These are phyloP conservation scores for Verticillium dahliae DNA, from an alignment of 2,329 filamentous ascomycete genomes.

Conservation along the genomic window DNA sequence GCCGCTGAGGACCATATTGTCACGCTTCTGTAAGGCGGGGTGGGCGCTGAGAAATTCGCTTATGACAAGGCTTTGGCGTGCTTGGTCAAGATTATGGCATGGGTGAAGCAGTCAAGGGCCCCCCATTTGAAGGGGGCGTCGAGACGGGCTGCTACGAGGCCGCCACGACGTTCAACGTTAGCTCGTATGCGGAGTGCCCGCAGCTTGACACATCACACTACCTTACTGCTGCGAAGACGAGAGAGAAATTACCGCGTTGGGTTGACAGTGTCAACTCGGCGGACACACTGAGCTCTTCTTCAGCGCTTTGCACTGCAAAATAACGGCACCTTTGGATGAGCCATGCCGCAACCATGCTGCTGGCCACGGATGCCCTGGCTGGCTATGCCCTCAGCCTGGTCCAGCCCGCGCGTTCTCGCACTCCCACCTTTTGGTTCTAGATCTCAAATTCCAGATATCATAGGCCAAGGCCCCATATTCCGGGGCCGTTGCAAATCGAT, in stretches of 20 bases:
- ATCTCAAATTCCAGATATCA: not conserved
- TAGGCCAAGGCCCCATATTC: not conserved
- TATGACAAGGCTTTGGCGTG: not conserved
- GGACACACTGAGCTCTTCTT: not conserved
- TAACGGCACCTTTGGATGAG: not conserved
- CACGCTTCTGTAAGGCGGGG: not conserved
- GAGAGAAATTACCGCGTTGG: not conserved
- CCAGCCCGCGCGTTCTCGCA: no score
- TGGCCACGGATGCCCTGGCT: not conserved
- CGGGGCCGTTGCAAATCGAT: not conserved
- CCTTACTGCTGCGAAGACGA: not conserved
- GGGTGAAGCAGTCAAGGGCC: not conserved
- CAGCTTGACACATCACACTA: not conserved
- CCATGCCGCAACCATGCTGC: not conserved
- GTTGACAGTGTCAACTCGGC: not conserved
- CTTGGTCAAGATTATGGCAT: not conserved
- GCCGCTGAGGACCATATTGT: no score
- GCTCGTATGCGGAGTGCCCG: not conserved
- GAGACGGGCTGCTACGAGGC: not conserved
- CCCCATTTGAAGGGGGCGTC: not conserved
- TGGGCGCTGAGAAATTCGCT: not conserved
- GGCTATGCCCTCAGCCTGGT: no score
- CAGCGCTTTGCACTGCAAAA: not conserved
- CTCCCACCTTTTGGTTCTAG: not conserved
- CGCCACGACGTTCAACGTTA: not conserved